phyloP scores from a whole-genome alignment of 1,284 basidiomycete species.

The Apiotrichum sp. region DNA sequence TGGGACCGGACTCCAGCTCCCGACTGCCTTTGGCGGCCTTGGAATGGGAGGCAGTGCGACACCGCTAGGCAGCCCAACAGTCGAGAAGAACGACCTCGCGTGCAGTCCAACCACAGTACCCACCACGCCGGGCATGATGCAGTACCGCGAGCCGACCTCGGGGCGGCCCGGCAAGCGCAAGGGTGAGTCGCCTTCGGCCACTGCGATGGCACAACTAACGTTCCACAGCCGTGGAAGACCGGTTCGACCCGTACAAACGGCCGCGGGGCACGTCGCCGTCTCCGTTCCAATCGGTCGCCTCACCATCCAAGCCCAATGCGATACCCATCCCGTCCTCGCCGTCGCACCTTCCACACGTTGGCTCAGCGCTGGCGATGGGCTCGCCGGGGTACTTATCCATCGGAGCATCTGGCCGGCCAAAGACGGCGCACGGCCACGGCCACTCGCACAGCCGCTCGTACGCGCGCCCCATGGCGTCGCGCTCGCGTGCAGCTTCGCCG shows the following conservation, averaged over 20 bases:
- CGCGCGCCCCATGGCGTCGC: conserved; percentile 31
- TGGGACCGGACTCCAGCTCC: conserved; percentile 29
- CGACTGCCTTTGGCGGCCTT: conserved; percentile 35
- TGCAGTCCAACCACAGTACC: conserved; percentile 3
- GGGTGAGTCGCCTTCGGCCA: conserved; percentile 20
- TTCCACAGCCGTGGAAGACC: conserved; percentile 29
- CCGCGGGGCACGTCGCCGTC: conserved; percentile 40
- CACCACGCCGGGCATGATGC: conserved; percentile 37
- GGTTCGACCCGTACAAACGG: conserved; percentile 45
- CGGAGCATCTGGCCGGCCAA: background rate
- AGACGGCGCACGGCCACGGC: background rate
- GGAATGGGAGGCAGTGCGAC: conserved; percentile 33
- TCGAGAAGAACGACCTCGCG: conserved; percentile 34
- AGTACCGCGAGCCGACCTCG: conserved; percentile 39
- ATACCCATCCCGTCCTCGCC: conserved; percentile 41
- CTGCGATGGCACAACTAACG: conserved; percentile 4
- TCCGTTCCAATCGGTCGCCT: conserved; percentile 25
- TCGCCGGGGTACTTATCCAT: conserved; percentile 14
- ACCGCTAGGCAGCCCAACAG: conserved; percentile 35
- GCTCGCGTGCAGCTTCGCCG: conserved; percentile 37
- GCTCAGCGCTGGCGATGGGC: conserved; percentile 19
- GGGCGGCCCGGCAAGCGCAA: conserved; percentile 40
- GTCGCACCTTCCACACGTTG: conserved; percentile 25
- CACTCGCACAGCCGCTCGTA: conserved; percentile 24
- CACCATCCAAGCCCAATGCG: conserved; percentile 26